Percentiles rank a stretch among this genome's conserved stretches.
These are phyloP conservation scores for Arabidopsis suecica DNA, from an alignment of 345 rosid species.

Conservation along the genomic window DNA sequence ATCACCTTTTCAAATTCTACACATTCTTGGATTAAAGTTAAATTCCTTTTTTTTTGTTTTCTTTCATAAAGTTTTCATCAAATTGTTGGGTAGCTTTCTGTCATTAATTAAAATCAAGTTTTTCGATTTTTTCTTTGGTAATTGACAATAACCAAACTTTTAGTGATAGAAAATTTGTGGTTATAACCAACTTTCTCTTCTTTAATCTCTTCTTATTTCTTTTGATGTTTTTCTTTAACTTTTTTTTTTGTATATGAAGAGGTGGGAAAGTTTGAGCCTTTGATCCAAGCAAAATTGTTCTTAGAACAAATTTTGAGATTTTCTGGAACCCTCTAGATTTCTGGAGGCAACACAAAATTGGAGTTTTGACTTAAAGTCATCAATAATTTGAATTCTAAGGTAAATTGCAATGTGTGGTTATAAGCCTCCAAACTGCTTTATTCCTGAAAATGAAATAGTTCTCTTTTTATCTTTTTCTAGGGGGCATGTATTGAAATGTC, in stretches of 20 bases:
- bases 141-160: slow-evolving; percentile 41
- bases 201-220: not conserved
- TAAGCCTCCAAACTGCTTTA: not conserved
- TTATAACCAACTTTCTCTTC: slow-evolving; percentile 19
- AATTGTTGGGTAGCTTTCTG: slow-evolving; percentile 9
- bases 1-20: slow-evolving; percentile 19
- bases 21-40: slow-evolving; percentile 33
- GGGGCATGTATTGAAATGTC: slow-evolving; percentile 25
- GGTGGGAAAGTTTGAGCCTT: not conserved
- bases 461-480: slow-evolving; percentile 8
- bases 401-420: slow-evolving; percentile 41
- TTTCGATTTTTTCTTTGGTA: slow-evolving; percentile 14
- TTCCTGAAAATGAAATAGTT: slow-evolving; percentile 18
- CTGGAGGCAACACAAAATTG: slow-evolving; percentile 12
- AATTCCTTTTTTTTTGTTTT: not conserved
- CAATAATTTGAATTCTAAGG: slow-evolving; percentile 28
- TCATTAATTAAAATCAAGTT: slow-evolving; percentile 29
- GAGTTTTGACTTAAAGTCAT: slow-evolving; percentile 24
- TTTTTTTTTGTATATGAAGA: not conserved
- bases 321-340: slow-evolving; percentile 31
- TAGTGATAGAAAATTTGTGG: slow-evolving; percentile 13
- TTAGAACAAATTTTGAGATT: slow-evolving; percentile 2
- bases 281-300: slow-evolving; percentile 10
- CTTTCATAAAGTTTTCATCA: slow-evolving; percentile 29
- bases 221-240: not conserved